A percentile compares a stretch with the other conserved stretches of the same genome.
These are phyloP conservation scores for Starmera quercuum DNA, from an alignment of 805 yeast species.

Conservation along the genomic window DNA sequence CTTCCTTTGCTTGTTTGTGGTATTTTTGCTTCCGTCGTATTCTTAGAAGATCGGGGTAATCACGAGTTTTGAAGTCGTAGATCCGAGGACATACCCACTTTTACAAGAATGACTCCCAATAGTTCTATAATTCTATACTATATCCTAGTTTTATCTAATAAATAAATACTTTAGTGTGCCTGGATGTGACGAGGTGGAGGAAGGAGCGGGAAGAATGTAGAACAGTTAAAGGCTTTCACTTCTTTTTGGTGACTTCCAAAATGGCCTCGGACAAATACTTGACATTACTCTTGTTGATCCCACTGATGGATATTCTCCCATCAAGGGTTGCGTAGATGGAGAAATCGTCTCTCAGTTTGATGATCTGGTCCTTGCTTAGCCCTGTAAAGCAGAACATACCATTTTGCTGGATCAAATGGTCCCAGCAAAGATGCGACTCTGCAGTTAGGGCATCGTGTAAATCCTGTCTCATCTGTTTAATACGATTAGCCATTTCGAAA, in stretches of 20 bases:
- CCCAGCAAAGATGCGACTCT: constrained; percentile 67
- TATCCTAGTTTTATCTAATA: too few species aligned
- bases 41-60: too few species aligned
- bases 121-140: too few species aligned
- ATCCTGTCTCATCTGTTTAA: constrained; percentile 60
- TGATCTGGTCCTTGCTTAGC: constrained; percentile 60
- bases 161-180: too few species aligned
- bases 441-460: constrained; percentile 52
- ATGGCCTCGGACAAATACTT: constrained; percentile 62
- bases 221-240: too few species aligned
- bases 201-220: background rate
- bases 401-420: constrained; percentile 77
- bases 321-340: constrained; percentile 82
- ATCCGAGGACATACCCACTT: too few species aligned
- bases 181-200: too few species aligned
- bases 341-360: constrained; percentile 58
- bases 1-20: too few species aligned
- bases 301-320: constrained; percentile 90
- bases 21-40: too few species aligned
- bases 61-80: too few species aligned
- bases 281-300: constrained; percentile 75
- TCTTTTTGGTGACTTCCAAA: constrained; percentile 37
- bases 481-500: constrained; percentile 68
- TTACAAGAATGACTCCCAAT: too few species aligned
- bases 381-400: constrained; percentile 98